phyloP scores from a whole-genome alignment of 768 basidiomycete species.

The Crepidotus variabilis region DNA sequence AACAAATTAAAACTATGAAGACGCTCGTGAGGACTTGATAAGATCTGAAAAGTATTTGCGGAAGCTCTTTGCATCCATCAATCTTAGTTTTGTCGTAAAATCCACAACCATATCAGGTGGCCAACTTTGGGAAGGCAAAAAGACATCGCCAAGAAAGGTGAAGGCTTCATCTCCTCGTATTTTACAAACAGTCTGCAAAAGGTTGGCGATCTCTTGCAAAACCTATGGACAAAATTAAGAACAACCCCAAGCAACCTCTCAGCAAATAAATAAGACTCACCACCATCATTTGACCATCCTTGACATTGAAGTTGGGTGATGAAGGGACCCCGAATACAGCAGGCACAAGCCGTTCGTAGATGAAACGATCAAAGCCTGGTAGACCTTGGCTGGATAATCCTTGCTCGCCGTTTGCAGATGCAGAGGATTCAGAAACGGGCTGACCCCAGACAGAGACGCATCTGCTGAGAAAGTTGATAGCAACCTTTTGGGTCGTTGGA shows the following conservation, averaged over 20 bases:
- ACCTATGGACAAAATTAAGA: constrained; percentile 46
- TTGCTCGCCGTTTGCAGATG: constrained; percentile 30
- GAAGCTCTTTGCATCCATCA: constrained; percentile 72
- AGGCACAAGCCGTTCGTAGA: constrained; percentile 84
- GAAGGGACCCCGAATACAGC: constrained; percentile 80
- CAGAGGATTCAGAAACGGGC: constrained; percentile 30
- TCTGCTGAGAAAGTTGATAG: constrained; percentile 73
- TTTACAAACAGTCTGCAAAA: constrained; percentile 76
- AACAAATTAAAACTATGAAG: constrained; percentile 36
- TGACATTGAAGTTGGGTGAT: constrained; percentile 75
- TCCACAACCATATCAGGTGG: constrained; percentile 74
- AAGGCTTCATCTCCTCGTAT: constrained; percentile 80
- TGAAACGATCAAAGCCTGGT: constrained; percentile 89
- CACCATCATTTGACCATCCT: constrained; percentile 82
- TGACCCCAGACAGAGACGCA: constrained; percentile 70
- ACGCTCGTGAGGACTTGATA: constrained; percentile 65
- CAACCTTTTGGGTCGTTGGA: constrained; percentile 69
- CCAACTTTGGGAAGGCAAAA: constrained; percentile 88
- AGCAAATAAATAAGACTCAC: constrained; percentile 46
- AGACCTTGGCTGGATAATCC: constrained; percentile 35
- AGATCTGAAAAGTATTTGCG: constrained; percentile 87
- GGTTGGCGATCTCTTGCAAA: constrained; percentile 81
- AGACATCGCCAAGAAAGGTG: constrained; percentile 72
- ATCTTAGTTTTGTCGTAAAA: constrained; percentile 72
- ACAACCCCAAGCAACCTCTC: neutral